Evolutionary conservation across 1,139 yeast species (phyloP).

Genomic region (Kluyveromyces sp.): DNA sequence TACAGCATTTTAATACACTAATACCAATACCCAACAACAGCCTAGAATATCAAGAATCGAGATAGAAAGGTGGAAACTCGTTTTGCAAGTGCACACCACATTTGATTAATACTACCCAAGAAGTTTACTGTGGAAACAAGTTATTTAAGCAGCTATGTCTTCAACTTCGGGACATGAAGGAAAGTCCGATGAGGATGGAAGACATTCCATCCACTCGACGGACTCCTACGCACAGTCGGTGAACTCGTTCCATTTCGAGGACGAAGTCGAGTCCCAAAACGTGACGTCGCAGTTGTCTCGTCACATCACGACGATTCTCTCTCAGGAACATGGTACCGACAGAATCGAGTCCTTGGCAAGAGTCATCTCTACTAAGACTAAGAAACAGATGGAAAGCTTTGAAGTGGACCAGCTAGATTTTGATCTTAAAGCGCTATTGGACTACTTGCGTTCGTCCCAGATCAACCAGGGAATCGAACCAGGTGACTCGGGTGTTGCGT

Average conservation of each 20-base stretch:
- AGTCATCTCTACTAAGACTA: conserved; percentile 38
- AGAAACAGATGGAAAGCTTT: conserved; percentile 33
- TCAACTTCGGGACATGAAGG: not conserved
- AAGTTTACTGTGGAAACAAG: not conserved
- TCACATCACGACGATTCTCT: conserved; percentile 27
- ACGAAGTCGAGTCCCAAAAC: conserved; percentile 22
- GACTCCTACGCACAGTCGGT: conserved; percentile 22
- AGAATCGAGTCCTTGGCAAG: conserved; percentile 38
- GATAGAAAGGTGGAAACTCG: no score
- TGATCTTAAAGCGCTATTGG: conserved; percentile 36
- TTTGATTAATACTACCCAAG: no score
- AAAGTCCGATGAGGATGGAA: conserved; percentile 2
- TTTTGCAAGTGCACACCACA: not conserved
- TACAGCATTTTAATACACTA: not conserved
- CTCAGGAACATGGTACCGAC: conserved; percentile 32
- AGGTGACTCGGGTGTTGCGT: conserved; percentile 45
- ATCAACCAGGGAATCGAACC: conserved; percentile 40
- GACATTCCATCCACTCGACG: conserved; percentile 6
- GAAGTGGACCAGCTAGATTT: conserved; percentile 37
- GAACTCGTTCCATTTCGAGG: conserved; percentile 14
- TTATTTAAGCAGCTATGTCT: conserved; percentile 2
- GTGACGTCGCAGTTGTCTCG: conserved; percentile 28
- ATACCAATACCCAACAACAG: not conserved
- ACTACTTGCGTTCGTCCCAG: conserved; percentile 33
- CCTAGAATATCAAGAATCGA: no score